Evolutionary conservation across 345 rosid species (phyloP).

Genomic region (Aquilaria yunnanensis): DNA sequence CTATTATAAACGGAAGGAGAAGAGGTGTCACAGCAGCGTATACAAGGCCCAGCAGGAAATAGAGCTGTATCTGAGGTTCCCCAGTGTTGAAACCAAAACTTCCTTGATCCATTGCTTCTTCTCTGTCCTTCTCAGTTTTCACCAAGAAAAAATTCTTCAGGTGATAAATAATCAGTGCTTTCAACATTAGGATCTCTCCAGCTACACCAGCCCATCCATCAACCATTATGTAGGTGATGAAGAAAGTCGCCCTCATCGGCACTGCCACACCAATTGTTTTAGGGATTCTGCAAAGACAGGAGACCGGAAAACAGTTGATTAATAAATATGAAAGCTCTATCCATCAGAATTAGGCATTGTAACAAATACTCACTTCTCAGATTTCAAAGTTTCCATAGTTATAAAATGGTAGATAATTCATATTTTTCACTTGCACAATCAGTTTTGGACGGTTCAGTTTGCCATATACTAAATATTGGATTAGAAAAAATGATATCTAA

Average conservation of each 20-base stretch:
- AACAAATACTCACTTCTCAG: background rate
- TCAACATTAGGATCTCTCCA: constrained; percentile 76
- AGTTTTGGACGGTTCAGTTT: too few relatives aligned
- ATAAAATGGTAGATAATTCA: background rate
- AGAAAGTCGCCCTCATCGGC: constrained; percentile 92
- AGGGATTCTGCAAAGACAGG: constrained; percentile 53
- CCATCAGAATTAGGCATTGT: background rate
- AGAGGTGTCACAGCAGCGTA: constrained; percentile 78
- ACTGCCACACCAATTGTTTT: constrained; percentile 78
- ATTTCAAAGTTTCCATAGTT: background rate
- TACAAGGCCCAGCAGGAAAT: constrained; percentile 88
- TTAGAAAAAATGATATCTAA: too few relatives aligned
- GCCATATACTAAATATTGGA: too few relatives aligned
- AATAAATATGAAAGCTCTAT: background rate
- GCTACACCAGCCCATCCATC: constrained; percentile 99
- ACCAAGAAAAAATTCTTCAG: constrained; percentile 84
- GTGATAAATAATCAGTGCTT: constrained; percentile 78
- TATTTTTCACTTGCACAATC: too few relatives aligned
- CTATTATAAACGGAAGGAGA: constrained; percentile 81
- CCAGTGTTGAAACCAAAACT: constrained; percentile 83
- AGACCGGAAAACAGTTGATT: background rate
- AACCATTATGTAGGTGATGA: constrained; percentile 91
- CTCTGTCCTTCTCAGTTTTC: constrained; percentile 95
- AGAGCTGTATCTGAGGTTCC: constrained; percentile 90
- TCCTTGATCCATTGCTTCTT: constrained; percentile 89